Conservation (phyloP, 2,329 filamentous ascomycete genomes). For the Paecilomyces dactylethromorphus region DNA sequence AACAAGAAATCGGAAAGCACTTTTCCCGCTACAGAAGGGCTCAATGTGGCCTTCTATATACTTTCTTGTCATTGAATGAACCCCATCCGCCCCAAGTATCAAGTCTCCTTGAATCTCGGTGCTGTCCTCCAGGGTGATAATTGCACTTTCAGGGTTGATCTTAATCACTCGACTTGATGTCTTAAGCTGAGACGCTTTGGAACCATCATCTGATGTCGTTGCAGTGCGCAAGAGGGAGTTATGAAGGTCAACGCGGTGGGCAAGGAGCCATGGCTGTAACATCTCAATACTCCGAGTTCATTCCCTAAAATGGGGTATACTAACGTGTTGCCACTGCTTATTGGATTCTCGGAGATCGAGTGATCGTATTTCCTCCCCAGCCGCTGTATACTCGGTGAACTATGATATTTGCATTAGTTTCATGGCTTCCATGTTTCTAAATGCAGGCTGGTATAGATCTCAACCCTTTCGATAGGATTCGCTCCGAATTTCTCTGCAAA, state of each 20-base stretch:
- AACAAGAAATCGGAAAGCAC: conserved; percentile 53
- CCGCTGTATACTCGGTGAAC: conserved; percentile 31
- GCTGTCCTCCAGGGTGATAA: conserved; percentile 42
- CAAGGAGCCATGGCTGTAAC: conserved; percentile 42
- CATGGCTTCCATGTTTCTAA: too few species aligned
- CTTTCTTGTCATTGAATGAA: conserved; percentile 30
- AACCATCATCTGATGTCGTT: conserved; percentile 27
- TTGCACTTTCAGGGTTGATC: conserved; percentile 36
- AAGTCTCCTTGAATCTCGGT: conserved; percentile 41
- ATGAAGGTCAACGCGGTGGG: conserved; percentile 50
- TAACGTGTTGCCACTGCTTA: conserved; percentile 24
- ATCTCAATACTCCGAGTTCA: not conserved
- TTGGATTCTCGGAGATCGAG: conserved; percentile 18
- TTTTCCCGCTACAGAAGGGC: conserved; percentile 46
- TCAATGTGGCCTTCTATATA: conserved; percentile 21
- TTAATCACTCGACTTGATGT: conserved; percentile 39
- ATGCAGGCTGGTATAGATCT: too few species aligned
- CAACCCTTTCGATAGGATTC: conserved; percentile 25
- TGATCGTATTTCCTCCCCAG: conserved; percentile 27
- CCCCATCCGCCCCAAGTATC: conserved; percentile 51
- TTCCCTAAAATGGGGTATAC: conserved; percentile 9
- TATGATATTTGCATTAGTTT: conserved; percentile 11
- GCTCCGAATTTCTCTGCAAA: conserved; percentile 35
- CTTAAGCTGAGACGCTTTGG: conserved; percentile 31
- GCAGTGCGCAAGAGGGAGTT: conserved; percentile 45